Conservation (phyloP, 345 rosid genomes). For the Lenwebbia sp. region DNA sequence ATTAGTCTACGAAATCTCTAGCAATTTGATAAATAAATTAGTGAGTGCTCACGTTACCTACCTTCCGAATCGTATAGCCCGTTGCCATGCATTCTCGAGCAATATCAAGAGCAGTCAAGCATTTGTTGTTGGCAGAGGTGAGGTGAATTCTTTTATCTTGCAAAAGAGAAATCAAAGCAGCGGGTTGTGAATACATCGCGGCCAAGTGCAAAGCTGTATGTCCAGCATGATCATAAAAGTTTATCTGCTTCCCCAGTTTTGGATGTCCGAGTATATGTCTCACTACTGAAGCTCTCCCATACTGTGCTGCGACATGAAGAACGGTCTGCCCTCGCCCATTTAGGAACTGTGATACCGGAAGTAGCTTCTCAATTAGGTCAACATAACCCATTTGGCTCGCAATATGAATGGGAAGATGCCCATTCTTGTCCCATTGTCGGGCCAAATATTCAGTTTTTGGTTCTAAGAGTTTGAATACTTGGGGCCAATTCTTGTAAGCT, state of each 20-base stretch:
- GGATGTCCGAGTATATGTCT: not conserved
- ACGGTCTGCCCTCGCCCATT: not conserved
- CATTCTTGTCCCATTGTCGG: not conserved
- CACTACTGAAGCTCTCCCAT: not conserved
- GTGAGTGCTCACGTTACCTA: not conserved
- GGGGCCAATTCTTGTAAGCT: not conserved
- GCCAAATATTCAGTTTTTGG: not conserved
- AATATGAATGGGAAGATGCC: not conserved
- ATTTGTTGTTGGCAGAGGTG: not conserved
- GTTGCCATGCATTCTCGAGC: no score
- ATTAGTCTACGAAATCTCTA: no score
- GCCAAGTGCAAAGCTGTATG: not conserved
- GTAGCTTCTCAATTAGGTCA: not conserved
- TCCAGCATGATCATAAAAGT: no score
- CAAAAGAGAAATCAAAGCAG: not conserved
- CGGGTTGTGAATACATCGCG: not conserved
- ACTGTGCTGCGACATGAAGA: not conserved
- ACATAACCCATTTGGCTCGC: not conserved
- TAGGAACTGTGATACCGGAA: rapidly evolving
- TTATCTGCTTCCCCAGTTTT: not conserved
- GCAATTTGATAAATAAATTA: no score
- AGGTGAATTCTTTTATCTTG: not conserved
- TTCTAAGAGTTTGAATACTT: not conserved
- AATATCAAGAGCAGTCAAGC: not conserved
- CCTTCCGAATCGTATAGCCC: no score